Evolutionary conservation across 2,329 filamentous ascomycete species (phyloP), one percentile per base, ranked within the genome.

Genomic region (Alternaria sp.): DNA sequence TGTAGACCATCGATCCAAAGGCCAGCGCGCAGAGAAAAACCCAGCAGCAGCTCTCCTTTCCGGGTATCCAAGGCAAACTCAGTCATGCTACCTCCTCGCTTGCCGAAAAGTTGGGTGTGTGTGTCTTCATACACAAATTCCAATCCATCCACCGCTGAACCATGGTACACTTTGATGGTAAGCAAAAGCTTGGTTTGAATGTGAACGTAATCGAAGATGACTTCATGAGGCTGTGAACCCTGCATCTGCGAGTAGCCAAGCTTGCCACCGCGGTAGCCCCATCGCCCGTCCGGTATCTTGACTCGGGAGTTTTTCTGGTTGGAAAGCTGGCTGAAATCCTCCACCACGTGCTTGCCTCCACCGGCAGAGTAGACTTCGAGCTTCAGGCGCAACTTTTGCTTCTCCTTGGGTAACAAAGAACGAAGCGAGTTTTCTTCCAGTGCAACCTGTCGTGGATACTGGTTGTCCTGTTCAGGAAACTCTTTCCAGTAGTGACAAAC

Each of bases 81-180:
- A 73, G 91, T 89, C 23, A 86, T 81, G 66, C 90, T 90, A 8
- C 90, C 92, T 12, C 91, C 91, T 58, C 87, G 85, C 74, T 93
- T 94, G 44, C 96, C 96, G 83, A 99, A 96, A 4, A 97, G 79
- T 76, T 97, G 93, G 58, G 86, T 91, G 1, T 92, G 91, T 15
- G 88, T 87, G 78, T 98, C 94, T 74, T 98, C 95, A 75, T 97
- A 98, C 63, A 92, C 85, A 79, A 99, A 98, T 78, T 98, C 95
- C 20, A 99, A 80, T 0, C 96, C 96, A 77, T 97, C 91, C 12
- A 98, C 76, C 5, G 90, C 90, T 62, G 85, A 83, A 2, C 92
- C 93, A 71, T 93, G 90, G 75, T 94, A 96, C 14, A 97, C 85
- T 63, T 89, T 87, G 60, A 97, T 87, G 6, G 88, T 88, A 1